Base-by-base conservation (phyloP, 495 filamentous ascomycete species). In the Podospora pseudocomata region DNA sequence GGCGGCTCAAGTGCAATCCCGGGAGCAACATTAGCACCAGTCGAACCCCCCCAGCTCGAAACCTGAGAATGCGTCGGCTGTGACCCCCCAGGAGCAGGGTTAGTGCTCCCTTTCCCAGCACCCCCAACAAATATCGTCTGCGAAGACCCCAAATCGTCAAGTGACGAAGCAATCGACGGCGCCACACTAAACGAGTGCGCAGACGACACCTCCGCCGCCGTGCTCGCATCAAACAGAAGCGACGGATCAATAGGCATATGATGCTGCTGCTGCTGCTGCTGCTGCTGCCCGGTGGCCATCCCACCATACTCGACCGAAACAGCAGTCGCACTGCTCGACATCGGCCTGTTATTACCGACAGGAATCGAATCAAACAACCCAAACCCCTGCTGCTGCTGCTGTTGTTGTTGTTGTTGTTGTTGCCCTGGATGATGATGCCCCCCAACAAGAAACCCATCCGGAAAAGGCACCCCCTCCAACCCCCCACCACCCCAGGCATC, bases 241-340 rank as follows among this genome's bases (percentile, higher is more conserved):
- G 71, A 68, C 26, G 74, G 74, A 58, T 76, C 76, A 39, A 76
- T 72, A 30, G 74, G 71, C 32, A 77, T 59, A 18, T 73, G 72
- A 30, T 49, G 39, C 5, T 49, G 39, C 5, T 49, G 39, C 20
- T 20, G 20, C 20, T 20, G 20, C 20, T 20, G 20, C 20, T 20
- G 20, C 23, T 49, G 30, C 30, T 32, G 39, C 5, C 15, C 2
- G 39, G 63, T 62, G 11, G 62, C 65, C 19, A 73, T 27, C 20
- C 67, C 60, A 49, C 60, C 63, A 5, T 39, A 20, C 4, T 63
- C 61, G 6, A 39, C 28, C 5, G 61, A 28, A 3, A 65, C 53
- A 1, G 63, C 57, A 16, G 64, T 54, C 1, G 60, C 27, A 11
- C 49, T 56, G 13, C 61, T 65, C 7, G 59, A 66, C 5, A 57